Percentiles rank a stretch among this genome's conserved stretches.
Evolutionary conservation across 2,329 filamentous ascomycete genomes (phyloP).

Genomic region (Colletotrichum sojae): DNA sequence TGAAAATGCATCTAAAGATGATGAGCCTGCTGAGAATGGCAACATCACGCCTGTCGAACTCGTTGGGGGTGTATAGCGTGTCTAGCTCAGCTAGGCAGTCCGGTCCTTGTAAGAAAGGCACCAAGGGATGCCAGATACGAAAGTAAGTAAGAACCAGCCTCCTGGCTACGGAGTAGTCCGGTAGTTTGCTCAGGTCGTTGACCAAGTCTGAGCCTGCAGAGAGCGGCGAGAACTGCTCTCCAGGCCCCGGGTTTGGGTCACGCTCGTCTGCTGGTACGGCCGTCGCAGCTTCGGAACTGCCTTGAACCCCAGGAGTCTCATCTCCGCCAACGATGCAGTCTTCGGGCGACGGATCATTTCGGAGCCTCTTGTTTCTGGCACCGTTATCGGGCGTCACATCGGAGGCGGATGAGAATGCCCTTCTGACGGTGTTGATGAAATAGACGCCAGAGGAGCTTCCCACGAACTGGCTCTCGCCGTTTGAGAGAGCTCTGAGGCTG

Average conservation of each 20-base stretch:
- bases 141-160: constrained; percentile 64
- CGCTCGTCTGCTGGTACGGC: neutral
- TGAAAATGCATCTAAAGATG: constrained; percentile 66
- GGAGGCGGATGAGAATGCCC: constrained; percentile 59
- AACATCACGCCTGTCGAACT: neutral
- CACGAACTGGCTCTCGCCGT: constrained; percentile 62
- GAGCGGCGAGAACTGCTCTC: constrained; percentile 1
- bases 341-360: constrained; percentile 28
- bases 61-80: constrained; percentile 8
- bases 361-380: constrained; percentile 27
- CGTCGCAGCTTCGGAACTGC: neutral
- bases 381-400: constrained; percentile 35
- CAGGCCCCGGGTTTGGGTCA: neutral
- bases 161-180: constrained; percentile 45
- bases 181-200: constrained; percentile 10
- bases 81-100: constrained; percentile 62
- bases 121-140: constrained; percentile 65
- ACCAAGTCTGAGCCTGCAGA: neutral
- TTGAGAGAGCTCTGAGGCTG: constrained; percentile 37
- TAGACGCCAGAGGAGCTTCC: constrained; percentile 67
- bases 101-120: constrained; percentile 66
- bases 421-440: constrained; percentile 67
- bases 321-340: constrained; percentile 37
- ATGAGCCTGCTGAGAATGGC: constrained; percentile 49
- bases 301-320: neutral